Percentiles rank a stretch among this genome's conserved stretches.
These are phyloP conservation scores for Carex cristatella DNA, from an alignment of 176 grass and related monocot genomes.

Conservation along the genomic window DNA sequence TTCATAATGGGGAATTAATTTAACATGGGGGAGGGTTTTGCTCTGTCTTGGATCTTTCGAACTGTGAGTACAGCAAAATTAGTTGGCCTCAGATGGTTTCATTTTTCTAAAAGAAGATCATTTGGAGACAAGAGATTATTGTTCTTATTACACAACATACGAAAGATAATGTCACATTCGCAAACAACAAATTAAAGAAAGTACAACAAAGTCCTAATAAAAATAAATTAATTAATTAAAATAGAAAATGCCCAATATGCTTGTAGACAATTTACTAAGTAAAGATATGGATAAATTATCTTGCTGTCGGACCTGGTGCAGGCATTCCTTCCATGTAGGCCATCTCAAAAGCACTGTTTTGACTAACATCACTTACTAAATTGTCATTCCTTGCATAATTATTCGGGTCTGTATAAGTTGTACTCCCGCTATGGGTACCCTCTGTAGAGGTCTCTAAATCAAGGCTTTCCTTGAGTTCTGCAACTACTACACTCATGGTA, in stretches of 20 bases:
- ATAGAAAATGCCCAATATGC: not conserved
- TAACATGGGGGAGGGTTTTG: no score
- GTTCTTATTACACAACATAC: not conserved
- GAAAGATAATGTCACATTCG: not conserved
- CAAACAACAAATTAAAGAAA: not conserved
- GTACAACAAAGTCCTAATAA: not conserved
- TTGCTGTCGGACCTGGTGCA: not conserved
- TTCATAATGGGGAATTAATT: no score
- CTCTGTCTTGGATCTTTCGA: no score
- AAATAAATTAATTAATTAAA: not conserved
- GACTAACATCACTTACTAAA: conserved; percentile 15
- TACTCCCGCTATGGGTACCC: not conserved
- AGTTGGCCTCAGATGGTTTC: not conserved
- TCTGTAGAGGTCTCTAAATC: conserved; percentile 23
- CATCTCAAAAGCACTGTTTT: conserved; percentile 12
- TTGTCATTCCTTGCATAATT: conserved; percentile 7
- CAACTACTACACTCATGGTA: conserved; percentile 35
- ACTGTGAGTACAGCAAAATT: no score
- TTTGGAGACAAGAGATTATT: not conserved
- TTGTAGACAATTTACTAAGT: not conserved
- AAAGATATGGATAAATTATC: not conserved
- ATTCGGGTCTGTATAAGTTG: not conserved
- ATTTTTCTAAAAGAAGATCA: not conserved
- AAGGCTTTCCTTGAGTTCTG: conserved; percentile 53
- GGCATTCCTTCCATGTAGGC: not conserved